Conservation (phyloP, 495 filamentous ascomycete genomes). For the Saxophila tyrrhenica region DNA sequence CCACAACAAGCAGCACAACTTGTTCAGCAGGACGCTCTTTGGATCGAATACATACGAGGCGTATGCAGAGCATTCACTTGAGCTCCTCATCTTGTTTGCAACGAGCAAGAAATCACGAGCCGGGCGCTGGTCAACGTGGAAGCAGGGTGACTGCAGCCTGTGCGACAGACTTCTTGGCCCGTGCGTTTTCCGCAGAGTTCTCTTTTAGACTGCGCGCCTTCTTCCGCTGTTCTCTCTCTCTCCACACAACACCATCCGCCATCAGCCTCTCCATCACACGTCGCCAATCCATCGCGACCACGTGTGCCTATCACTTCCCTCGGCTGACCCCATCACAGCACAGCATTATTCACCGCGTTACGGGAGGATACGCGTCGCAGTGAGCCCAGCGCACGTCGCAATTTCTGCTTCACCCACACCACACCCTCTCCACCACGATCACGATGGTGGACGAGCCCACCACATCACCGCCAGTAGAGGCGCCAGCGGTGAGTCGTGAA, state of each 20-base stretch:
- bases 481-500: slow-evolving; percentile 11
- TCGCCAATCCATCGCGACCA: slow-evolving; percentile 1
- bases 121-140: not conserved
- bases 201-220: not conserved
- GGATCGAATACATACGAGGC: slow-evolving; percentile 4
- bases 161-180: too few relatives aligned
- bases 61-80: not conserved
- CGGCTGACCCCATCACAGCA: slow-evolving; percentile 1
- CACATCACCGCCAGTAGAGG: slow-evolving; percentile 12
- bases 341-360: not conserved
- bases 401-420: not conserved
- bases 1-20: not conserved
- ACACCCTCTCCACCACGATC: not conserved
- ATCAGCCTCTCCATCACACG: slow-evolving; percentile 11
- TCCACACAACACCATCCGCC: slow-evolving; percentile 8
- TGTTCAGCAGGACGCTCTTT: not conserved
- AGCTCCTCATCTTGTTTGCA: not conserved
- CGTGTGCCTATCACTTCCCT: not conserved
- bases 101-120: not conserved
- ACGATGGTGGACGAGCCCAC: slow-evolving; percentile 13
- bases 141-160: not conserved
- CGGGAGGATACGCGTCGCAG: slow-evolving; percentile 1
- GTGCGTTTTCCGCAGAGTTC: not conserved
- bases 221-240: slow-evolving; percentile 7
- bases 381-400: slow-evolving; percentile 2